phyloP scores from a whole-genome alignment of 257 asterid species.

The Echites panduratus region DNA sequence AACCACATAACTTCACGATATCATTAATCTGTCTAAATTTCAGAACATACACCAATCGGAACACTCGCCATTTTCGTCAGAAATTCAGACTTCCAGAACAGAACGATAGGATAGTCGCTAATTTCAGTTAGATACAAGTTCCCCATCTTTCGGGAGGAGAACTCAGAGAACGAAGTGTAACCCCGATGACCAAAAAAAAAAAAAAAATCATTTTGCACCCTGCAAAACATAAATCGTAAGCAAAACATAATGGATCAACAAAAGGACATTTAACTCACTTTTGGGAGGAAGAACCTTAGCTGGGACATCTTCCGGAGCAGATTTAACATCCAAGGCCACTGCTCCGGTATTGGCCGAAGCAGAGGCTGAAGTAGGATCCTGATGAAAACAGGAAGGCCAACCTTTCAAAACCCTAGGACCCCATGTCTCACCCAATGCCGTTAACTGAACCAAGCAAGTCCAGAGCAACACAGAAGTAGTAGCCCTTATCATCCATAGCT shows the following conservation, averaged over 20 bases:
- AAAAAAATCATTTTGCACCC: not conserved
- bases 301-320: constrained; percentile 42
- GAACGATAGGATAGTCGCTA: not conserved
- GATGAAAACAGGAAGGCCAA: constrained; percentile 90
- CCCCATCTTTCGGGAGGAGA: not conserved
- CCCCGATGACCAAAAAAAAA: not conserved
- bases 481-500: constrained; percentile 89
- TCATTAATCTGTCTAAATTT: not conserved
- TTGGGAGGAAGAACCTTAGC: constrained; percentile 76
- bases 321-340: constrained; percentile 42
- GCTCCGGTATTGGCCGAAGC: constrained; percentile 2
- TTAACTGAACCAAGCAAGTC: constrained; percentile 90
- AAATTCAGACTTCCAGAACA: not conserved
- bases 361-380: constrained; percentile 46
- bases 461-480: constrained; percentile 71
- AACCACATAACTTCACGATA: not conserved
- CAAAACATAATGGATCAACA: not conserved
- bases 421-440: constrained; percentile 79
- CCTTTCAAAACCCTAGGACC: constrained; percentile 86
- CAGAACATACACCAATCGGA: not conserved
- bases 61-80: not conserved
- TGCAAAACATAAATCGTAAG: not conserved
- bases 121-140: not conserved
- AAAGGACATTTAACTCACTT: constrained; percentile 47
- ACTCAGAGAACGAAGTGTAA: not conserved